Conservation (phyloP, 1,139 yeast genomes). For the Kluyveromyces sp. region DNA sequence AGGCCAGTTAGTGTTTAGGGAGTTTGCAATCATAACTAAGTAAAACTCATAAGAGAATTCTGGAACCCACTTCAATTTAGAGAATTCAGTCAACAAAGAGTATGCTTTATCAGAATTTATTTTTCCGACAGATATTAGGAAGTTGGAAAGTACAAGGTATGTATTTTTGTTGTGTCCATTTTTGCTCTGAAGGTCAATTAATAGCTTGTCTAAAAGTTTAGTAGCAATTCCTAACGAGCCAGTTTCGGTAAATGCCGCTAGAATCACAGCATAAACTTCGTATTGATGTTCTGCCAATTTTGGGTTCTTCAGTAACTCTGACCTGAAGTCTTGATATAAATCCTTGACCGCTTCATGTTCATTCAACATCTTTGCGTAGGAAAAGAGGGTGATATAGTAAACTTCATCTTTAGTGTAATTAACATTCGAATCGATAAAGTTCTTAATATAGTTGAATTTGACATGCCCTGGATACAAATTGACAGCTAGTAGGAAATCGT, state of each 20-base stretch:
- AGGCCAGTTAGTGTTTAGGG: slow-evolving; percentile 25
- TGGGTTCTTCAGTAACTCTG: slow-evolving; percentile 12
- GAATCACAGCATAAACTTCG: slow-evolving; percentile 42
- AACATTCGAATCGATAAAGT: slow-evolving; percentile 16
- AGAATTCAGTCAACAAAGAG: slow-evolving; percentile 31
- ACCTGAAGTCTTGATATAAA: slow-evolving; percentile 31
- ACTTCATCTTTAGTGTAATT: slow-evolving; percentile 26
- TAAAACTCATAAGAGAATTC: slow-evolving; percentile 35
- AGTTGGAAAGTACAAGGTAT: slow-evolving; percentile 28
- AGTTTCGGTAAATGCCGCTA: slow-evolving; percentile 45
- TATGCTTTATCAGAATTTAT: slow-evolving; percentile 28
- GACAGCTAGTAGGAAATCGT: slow-evolving; percentile 30
- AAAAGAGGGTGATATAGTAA: slow-evolving; percentile 29
- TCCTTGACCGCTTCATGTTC: slow-evolving; percentile 26
- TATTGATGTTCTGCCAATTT: slow-evolving; percentile 33
- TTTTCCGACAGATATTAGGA: slow-evolving; percentile 30
- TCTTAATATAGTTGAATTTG: slow-evolving; percentile 18
- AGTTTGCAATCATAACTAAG: slow-evolving; percentile 26
- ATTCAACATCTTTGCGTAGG: slow-evolving; percentile 30
- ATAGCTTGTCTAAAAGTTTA: slow-evolving; percentile 42
- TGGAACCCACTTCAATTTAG: slow-evolving; percentile 33
- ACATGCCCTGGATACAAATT: slow-evolving; percentile 32
- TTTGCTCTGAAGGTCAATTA: slow-evolving; percentile 27
- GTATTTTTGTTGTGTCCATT: slow-evolving; percentile 27
- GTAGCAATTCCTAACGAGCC: slow-evolving; percentile 45